Evolutionary conservation across 2,329 filamentous ascomycete species (phyloP), one percentile per base, ranked within the genome.

Genomic region (Fusarium sp.): DNA sequence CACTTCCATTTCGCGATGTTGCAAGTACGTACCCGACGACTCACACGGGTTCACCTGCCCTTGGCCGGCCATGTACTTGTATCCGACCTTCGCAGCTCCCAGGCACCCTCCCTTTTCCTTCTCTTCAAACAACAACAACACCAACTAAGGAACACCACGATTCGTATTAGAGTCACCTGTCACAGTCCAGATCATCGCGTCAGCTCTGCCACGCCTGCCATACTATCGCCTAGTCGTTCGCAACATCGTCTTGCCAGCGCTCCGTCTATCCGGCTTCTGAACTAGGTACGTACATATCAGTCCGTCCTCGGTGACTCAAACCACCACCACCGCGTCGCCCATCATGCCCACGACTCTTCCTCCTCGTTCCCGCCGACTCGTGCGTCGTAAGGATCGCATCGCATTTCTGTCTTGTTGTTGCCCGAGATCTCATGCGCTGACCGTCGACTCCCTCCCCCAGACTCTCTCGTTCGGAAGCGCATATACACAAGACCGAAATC

Each of bases 101-200:
- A 77, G 81, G 52, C 64, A 56, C 81, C 81, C 82, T 80, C 82
- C 77, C 77, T 79, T 75, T 68, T 78, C 61, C 77, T 82, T 79
- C 76, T 80, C 81, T 70, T 70, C 84, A 85, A 85, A 82, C 84
- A 87, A 86, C 84, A 87, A 83, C 83, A 87, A 85, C 82, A 84
- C 83, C 80, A 79, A 70, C 84, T 85, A 83, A 82, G 83, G 86
- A 86, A 85, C 85, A 85, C 82, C 82, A 85, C 82, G 81, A 83
- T 84, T 86, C 83, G 80, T 80, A 85, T 83, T 84, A 88, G 88
- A 88, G 85, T 88, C 85, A 85, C 83, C 84, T 86, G 88, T 90
- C 88, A 88, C 89, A 88, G 89, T 87, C 85, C 84, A 82, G 88
- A 87, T 87, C 83, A 84, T 89, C 87, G 85, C 87, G 84, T 82